Evolutionary conservation across 768 basidiomycete species (phyloP).

Genomic region (Lentinula guzmanii): DNA sequence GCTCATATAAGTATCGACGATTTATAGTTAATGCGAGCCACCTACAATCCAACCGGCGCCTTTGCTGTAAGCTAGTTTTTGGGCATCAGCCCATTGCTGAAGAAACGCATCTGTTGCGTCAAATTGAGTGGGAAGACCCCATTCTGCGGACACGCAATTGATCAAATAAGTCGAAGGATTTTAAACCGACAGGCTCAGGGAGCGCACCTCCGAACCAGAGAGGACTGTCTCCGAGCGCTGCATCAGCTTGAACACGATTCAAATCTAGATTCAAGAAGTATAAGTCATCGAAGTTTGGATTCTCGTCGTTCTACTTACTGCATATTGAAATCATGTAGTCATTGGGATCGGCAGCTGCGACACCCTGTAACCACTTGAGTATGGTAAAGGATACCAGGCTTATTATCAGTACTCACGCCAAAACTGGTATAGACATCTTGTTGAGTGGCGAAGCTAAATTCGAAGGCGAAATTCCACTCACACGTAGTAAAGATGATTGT

Average conservation of each 20-base stretch:
- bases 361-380: slow-evolving; percentile 34
- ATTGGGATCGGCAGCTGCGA: slow-evolving; percentile 55
- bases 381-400: slow-evolving; percentile 4
- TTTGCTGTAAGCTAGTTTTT: slow-evolving; percentile 59
- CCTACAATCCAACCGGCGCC: slow-evolving; percentile 64
- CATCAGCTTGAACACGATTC: slow-evolving; percentile 43
- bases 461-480: slow-evolving; percentile 23
- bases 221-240: slow-evolving; percentile 36
- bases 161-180: neutral
- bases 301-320: slow-evolving; percentile 39
- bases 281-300: neutral
- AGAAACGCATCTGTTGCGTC: slow-evolving; percentile 56
- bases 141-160: neutral
- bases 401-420: slow-evolving; percentile 37
- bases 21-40: slow-evolving; percentile 1
- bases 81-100: slow-evolving; percentile 67
- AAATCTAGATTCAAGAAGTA: slow-evolving; percentile 38
- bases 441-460: slow-evolving; percentile 1
- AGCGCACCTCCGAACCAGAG: slow-evolving; percentile 40
- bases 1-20: neutral
- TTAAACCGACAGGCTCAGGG: neutral
- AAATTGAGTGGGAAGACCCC: slow-evolving; percentile 55
- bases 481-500: slow-evolving; percentile 78
- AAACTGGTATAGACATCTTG: slow-evolving; percentile 30
- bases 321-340: slow-evolving; percentile 67